A percentile compares a stretch with the other conserved stretches of the same genome.
Conservation (phyloP, 768 basidiomycete genomes). For the Hericium coralloides region DNA sequence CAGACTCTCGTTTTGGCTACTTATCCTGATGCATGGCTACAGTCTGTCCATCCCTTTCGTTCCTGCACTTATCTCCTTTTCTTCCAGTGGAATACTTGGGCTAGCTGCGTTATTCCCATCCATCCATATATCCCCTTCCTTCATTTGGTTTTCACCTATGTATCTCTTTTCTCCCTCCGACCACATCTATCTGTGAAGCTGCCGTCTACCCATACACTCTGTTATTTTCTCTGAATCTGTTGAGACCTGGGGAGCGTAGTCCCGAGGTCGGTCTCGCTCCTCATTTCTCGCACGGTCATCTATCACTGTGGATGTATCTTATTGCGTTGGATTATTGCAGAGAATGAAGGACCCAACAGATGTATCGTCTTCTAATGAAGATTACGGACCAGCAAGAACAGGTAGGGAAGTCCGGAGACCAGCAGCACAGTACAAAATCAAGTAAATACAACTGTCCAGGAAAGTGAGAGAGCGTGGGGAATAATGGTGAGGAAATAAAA, state of each 20-base stretch:
- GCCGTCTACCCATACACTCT: not conserved
- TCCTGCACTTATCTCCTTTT: not conserved
- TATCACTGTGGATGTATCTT: not conserved
- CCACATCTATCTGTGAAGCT: not conserved
- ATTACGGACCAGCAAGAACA: not conserved
- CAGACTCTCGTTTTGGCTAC: not conserved
- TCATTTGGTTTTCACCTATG: not conserved
- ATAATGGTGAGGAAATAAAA: no score
- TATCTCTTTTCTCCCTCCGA: not conserved
- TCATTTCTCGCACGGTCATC: not conserved
- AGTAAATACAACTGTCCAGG: no score
- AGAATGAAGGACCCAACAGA: not conserved
- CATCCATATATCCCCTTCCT: not conserved
- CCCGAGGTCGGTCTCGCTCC: not conserved
- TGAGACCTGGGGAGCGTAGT: not conserved
- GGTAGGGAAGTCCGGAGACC: no score
- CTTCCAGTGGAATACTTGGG: not conserved
- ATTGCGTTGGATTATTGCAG: not conserved
- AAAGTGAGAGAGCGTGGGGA: no score
- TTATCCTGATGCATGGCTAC: not conserved
- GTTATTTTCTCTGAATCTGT: not conserved
- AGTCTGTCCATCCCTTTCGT: not conserved
- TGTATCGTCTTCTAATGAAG: not conserved
- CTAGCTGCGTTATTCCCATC: not conserved
- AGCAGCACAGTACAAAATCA: no score